Conservation (phyloP, 148 eudicot genomes). For the Dysphania ambrosioides region DNA sequence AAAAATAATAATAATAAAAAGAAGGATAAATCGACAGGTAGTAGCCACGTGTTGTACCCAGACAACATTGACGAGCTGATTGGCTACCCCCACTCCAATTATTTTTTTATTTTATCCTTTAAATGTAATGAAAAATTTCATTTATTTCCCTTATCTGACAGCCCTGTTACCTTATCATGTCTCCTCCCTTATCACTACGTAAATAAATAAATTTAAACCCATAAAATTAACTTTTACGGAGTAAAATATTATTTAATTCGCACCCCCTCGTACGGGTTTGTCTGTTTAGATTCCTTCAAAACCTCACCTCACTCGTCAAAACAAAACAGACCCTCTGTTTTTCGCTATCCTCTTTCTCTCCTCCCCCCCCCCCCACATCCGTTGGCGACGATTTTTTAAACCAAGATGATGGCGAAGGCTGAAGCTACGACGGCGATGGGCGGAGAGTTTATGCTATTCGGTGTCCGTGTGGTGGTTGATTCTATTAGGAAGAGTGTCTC, state of each 20-base stretch:
- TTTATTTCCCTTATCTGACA: slow-evolving; percentile 19
- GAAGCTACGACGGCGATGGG: not conserved
- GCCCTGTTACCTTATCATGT: slow-evolving; percentile 24
- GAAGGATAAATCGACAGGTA: slow-evolving; percentile 15
- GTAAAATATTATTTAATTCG: not conserved
- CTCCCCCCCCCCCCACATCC: slow-evolving; percentile 4
- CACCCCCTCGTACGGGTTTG: slow-evolving; percentile 25
- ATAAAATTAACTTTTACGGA: too few relatives aligned
- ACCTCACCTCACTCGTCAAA: not conserved
- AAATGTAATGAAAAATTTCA: too few relatives aligned
- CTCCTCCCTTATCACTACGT: too few relatives aligned
- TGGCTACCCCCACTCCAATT: slow-evolving; percentile 11
- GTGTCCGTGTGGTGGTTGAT: slow-evolving; percentile 65
- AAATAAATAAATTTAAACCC: too few relatives aligned
- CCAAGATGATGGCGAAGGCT: slow-evolving; percentile 18
- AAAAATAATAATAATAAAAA: too few relatives aligned
- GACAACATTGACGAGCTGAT: slow-evolving; percentile 13
- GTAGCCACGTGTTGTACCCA: slow-evolving; percentile 20
- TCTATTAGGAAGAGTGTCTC: slow-evolving; percentile 80
- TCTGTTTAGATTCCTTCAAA: slow-evolving; percentile 22
- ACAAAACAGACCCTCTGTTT: not conserved
- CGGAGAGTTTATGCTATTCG: slow-evolving; percentile 66
- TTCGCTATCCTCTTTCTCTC: too few relatives aligned
- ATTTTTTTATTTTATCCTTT: too few relatives aligned
- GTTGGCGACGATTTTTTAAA: slow-evolving; percentile 6